phyloP scores from a whole-genome alignment of 1,284 basidiomycete species.

The Cystobasidium pallidum region DNA sequence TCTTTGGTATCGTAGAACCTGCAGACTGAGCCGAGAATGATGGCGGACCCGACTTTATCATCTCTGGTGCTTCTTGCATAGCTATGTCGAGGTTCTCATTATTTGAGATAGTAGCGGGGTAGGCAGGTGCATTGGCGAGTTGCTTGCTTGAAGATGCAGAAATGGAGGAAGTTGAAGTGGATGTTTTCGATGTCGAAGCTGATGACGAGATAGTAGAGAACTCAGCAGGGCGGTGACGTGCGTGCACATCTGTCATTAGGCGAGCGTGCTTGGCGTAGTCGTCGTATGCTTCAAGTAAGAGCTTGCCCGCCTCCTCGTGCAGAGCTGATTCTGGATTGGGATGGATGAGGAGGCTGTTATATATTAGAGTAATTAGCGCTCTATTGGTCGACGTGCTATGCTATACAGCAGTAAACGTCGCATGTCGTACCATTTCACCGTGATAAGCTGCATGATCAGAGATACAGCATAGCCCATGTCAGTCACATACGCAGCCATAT shows the following conservation, averaged over 20 bases:
- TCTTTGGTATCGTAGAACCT: conserved; percentile 32
- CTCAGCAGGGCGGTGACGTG: conserved; percentile 57
- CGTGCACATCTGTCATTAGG: conserved; percentile 82
- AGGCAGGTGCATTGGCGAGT: background rate
- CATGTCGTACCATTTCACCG: conserved; percentile 43
- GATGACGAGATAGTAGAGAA: conserved; percentile 33
- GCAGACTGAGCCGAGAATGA: background rate
- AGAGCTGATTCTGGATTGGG: conserved; percentile 94
- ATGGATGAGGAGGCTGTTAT: conserved; percentile 76
- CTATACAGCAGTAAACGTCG: background rate
- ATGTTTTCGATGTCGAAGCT: conserved; percentile 2
- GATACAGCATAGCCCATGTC: background rate
- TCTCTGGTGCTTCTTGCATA: conserved; percentile 25
- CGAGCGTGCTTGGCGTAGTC: conserved; percentile 78
- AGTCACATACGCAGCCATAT: too few species aligned
- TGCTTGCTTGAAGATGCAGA: conserved; percentile 17
- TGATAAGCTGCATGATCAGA: conserved; percentile 33
- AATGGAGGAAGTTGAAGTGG: conserved; percentile 16
- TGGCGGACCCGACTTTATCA: conserved; percentile 13
- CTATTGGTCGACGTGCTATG: background rate
- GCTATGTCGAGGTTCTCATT: conserved; percentile 24
- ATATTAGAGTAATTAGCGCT: background rate
- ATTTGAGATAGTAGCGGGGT: background rate
- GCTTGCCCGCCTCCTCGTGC: conserved; percentile 90
- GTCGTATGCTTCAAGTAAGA: conserved; percentile 80